phyloP scores from a whole-genome alignment of 2,329 filamentous ascomycete genomes.

The Aspergillaceae sp. region DNA sequence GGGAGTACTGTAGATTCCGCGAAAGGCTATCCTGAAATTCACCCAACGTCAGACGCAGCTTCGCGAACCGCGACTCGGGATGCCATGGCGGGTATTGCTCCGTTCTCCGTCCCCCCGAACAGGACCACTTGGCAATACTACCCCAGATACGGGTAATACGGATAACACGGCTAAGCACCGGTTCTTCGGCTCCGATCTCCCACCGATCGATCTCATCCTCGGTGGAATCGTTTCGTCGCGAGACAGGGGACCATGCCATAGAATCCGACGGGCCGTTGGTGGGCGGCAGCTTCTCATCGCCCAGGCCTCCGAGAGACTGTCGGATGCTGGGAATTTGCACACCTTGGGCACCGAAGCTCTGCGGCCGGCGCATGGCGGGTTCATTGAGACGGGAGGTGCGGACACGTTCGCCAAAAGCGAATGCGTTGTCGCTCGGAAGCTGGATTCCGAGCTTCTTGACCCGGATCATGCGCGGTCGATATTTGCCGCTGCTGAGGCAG shows the following conservation, averaged over 20 bases:
- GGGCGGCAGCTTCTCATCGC: slow-evolving; percentile 29
- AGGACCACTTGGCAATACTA: slow-evolving; percentile 49
- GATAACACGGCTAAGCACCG: slow-evolving; percentile 47
- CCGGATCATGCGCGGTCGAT: slow-evolving; percentile 46
- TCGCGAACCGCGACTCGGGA: slow-evolving; percentile 40
- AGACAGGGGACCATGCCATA: slow-evolving; percentile 33
- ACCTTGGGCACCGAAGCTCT: slow-evolving; percentile 34
- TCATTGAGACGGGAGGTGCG: slow-evolving; percentile 43
- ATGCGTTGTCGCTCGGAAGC: slow-evolving; percentile 48
- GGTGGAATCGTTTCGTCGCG: slow-evolving; percentile 29
- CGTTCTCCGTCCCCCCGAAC: slow-evolving; percentile 44
- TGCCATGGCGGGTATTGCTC: slow-evolving; percentile 48
- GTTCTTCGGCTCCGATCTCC: slow-evolving; percentile 46
- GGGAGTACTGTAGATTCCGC: slow-evolving; percentile 43
- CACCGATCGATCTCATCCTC: slow-evolving; percentile 42
- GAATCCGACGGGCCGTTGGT: slow-evolving; percentile 24
- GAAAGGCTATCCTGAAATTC: slow-evolving; percentile 46
- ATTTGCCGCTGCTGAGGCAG: slow-evolving; percentile 47
- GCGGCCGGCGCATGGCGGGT: slow-evolving; percentile 28
- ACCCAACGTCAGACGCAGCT: slow-evolving; percentile 38
- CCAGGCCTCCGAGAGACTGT: slow-evolving; percentile 30
- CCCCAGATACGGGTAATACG: slow-evolving; percentile 48
- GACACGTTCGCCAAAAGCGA: slow-evolving; percentile 47
- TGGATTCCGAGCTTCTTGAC: slow-evolving; percentile 46
- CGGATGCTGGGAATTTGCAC: slow-evolving; percentile 36